These are phyloP conservation scores for Evansstolkia leycettana DNA, from an alignment of 495 filamentous ascomycete species.

Conservation along the genomic window DNA sequence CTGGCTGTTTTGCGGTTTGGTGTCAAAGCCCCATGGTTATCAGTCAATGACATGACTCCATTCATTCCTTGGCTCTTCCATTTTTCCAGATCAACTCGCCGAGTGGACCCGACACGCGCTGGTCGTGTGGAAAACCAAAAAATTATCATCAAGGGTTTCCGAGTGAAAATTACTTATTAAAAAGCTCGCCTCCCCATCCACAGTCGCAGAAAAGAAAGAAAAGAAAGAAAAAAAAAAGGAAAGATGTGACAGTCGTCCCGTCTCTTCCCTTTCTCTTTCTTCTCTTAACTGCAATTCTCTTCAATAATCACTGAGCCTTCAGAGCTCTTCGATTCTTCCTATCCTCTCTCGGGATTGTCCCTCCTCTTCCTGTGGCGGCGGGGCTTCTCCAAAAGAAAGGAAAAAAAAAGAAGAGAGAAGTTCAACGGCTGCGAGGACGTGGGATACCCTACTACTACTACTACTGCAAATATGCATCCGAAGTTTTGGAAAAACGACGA, in stretches of 20 bases:
- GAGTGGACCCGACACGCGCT: not conserved
- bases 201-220: slow-evolving; percentile 1
- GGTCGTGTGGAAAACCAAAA: not conserved
- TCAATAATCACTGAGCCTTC: slow-evolving; percentile 11
- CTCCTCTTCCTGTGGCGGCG: slow-evolving; percentile 3
- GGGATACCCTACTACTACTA: too few species aligned
- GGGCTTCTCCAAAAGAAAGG: not conserved
- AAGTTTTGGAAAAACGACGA: slow-evolving; percentile 2
- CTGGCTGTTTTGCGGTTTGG: too few species aligned
- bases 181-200: slow-evolving; percentile 2
- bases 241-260: slow-evolving; percentile 13
- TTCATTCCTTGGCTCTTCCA: too few species aligned
- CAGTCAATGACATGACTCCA: too few species aligned
- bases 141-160: not conserved
- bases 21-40: too few species aligned
- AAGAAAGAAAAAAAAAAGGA: slow-evolving; percentile 17
- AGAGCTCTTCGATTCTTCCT: slow-evolving; percentile 6
- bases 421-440: too few species aligned
- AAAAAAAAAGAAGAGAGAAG: too few species aligned
- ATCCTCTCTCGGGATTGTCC: slow-evolving; percentile 1
- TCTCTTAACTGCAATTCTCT: slow-evolving; percentile 8
- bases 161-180: not conserved
- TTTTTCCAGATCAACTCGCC: not conserved
- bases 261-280: slow-evolving; percentile 1
- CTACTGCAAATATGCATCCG: too few species aligned